Evolutionary conservation across 148 eudicot genomes (phyloP).

Genomic region (Linanthus parryae): DNA sequence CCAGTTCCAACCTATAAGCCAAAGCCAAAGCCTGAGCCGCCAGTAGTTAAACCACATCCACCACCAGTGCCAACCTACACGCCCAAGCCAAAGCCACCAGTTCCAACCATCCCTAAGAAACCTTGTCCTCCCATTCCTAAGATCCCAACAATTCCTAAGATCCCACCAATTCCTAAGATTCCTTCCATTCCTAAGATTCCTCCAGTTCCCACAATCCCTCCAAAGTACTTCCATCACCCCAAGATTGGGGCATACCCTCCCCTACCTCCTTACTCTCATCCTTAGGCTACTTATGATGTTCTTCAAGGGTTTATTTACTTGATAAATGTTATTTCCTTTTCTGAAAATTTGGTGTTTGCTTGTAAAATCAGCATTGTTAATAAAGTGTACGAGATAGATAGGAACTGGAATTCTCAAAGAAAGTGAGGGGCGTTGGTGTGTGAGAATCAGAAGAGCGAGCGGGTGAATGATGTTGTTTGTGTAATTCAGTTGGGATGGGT

Average conservation of each 20-base stretch:
- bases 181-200: background rate
- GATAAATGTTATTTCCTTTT: background rate
- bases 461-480: background rate
- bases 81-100: constrained; percentile 7
- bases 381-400: background rate
- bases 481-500: background rate
- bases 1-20: too few species aligned
- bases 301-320: background rate
- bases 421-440: background rate
- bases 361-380: too few species aligned
- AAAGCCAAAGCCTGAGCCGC: constrained; percentile 4
- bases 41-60: constrained; percentile 4
- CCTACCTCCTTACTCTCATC: constrained; percentile 8
- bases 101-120: background rate
- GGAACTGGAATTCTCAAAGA: background rate
- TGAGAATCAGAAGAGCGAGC: background rate
- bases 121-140: constrained; percentile 2
- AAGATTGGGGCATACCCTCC: constrained; percentile 11
- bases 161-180: constrained; percentile 4
- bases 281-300: background rate
- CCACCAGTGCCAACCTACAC: background rate
- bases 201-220: constrained; percentile 12
- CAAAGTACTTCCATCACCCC: constrained; percentile 13
- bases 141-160: background rate
- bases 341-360: background rate